Conservation (phyloP, 2,329 filamentous ascomycete genomes). For the Penicillium griseofulvum region DNA sequence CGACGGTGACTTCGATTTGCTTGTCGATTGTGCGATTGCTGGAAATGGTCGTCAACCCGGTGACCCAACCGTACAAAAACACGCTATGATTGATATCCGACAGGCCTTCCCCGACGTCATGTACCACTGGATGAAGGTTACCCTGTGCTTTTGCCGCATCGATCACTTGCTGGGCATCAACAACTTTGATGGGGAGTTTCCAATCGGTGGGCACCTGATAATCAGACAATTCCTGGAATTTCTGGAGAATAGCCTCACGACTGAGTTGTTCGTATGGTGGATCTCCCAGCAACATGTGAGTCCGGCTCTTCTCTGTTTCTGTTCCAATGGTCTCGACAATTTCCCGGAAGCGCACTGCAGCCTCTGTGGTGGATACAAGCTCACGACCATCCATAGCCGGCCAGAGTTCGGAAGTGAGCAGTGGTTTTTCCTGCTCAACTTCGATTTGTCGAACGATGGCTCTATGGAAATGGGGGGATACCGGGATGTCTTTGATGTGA, state of each 20-base stretch:
- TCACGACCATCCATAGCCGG: slow-evolving; percentile 56
- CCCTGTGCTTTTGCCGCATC: slow-evolving; percentile 30
- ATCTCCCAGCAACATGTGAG: slow-evolving; percentile 57
- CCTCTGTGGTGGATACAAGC: slow-evolving; percentile 66
- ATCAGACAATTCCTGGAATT: slow-evolving; percentile 50
- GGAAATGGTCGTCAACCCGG: slow-evolving; percentile 64
- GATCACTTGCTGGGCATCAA: slow-evolving; percentile 49
- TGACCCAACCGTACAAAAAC: slow-evolving; percentile 69
- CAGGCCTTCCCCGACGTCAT: slow-evolving; percentile 48
- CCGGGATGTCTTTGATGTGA: slow-evolving; percentile 49
- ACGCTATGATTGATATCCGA: slow-evolving; percentile 66
- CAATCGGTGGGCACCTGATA: slow-evolving; percentile 54
- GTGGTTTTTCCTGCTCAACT: slow-evolving; percentile 59
- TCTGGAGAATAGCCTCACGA: slow-evolving; percentile 32
- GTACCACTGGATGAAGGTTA: slow-evolving; percentile 47
- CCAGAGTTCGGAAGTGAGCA: slow-evolving; percentile 62
- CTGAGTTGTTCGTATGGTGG: slow-evolving; percentile 34
- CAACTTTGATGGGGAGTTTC: slow-evolving; percentile 60
- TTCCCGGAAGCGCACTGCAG: slow-evolving; percentile 63
- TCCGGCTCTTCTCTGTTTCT: slow-evolving; percentile 58
- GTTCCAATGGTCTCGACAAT: slow-evolving; percentile 66
- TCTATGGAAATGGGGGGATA: slow-evolving; percentile 55
- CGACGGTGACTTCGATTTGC: slow-evolving; percentile 60
- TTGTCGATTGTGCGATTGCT: slow-evolving; percentile 67
- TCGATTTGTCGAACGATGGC: slow-evolving; percentile 65